A percentile compares a stretch with the other conserved stretches of the same genome.
Conservation (phyloP, 345 rosid genomes). For the Lagerstroemia speciosa region DNA sequence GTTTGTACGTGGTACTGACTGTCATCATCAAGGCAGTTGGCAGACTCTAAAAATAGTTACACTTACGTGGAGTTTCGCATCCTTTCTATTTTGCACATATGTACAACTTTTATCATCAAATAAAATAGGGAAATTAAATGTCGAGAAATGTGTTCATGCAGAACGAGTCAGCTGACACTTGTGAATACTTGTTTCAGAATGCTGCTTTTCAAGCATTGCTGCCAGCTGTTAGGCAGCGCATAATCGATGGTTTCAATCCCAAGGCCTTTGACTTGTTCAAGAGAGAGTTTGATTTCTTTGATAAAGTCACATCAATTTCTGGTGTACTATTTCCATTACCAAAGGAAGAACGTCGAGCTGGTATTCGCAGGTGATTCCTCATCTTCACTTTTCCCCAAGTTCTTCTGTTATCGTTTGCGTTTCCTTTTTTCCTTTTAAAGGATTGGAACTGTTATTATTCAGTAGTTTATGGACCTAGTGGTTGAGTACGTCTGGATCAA, state of each 20-base stretch:
- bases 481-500: neutral
- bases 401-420: too few species aligned
- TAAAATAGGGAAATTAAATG: too few species aligned
- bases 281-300: conserved; percentile 91
- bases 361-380: conserved; percentile 64
- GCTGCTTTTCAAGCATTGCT: conserved; percentile 63
- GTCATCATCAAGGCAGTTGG: too few species aligned
- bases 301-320: conserved; percentile 89
- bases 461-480: conserved; percentile 3
- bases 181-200: conserved; percentile 40
- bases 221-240: conserved; percentile 74
- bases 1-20: too few species aligned
- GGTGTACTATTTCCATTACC: conserved; percentile 71
- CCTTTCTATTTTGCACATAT: too few species aligned
- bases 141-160: too few species aligned
- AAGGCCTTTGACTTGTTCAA: conserved; percentile 71
- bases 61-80: too few species aligned
- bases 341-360: conserved; percentile 95
- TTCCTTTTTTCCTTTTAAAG: conserved; percentile 3
- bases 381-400: conserved; percentile 10
- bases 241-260: conserved; percentile 71
- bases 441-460: neutral
- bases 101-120: too few species aligned
- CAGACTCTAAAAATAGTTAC: too few species aligned
- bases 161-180: neutral